Evolutionary conservation across 2,329 filamentous ascomycete species (phyloP), one percentile per base, ranked within the genome.

Genomic region (Colletotrichum karsti): DNA sequence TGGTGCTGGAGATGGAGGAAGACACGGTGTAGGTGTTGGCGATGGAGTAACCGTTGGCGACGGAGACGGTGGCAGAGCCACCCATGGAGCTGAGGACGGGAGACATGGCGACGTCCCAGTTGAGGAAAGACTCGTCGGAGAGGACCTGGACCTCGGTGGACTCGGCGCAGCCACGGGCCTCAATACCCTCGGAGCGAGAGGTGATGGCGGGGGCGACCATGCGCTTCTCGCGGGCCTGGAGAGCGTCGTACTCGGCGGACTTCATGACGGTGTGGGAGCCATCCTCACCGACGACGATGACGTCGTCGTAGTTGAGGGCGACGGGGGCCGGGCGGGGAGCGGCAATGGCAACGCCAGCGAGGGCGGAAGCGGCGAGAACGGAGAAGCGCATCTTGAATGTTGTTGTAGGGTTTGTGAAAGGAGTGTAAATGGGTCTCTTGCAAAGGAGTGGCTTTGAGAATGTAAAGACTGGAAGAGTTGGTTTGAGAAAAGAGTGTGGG

Each of bases 51-150:
- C 80, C 80, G n/a, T 73, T 61, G 24, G 72, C 72, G 7, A 78
- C 71, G 2, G 77, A 61, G 9, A 82, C 75, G n/a, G 60, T 67
- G 42, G 77, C 73, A 3, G 54, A 72, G 22, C 71, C 74, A 7
- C 74, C 75, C 8, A 70, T 72, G 7, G 77, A 77, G 53, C 74
- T 73, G 13, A 78, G 70, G 9, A 81, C 75, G 20, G 74, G 73
- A 13, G 80, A 81, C 72, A 81, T 79, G 51, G 72, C 72, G 2
- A 79, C 72, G 62, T 82, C 80, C 80, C 80, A 81, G 71, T 79
- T 79, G 22, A 78, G 72, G 71, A 81, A 82, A 35, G 71, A 72
- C 4, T 68, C 58, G 26, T 73, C 72, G 6, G 69, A 70, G 22
- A 72, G 51, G 18, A 75, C 65, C 65, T 75, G 73, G 9, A 74